Conservation (phyloP, 1,139 yeast species). For the Blastobotrys capitulatus region DNA sequence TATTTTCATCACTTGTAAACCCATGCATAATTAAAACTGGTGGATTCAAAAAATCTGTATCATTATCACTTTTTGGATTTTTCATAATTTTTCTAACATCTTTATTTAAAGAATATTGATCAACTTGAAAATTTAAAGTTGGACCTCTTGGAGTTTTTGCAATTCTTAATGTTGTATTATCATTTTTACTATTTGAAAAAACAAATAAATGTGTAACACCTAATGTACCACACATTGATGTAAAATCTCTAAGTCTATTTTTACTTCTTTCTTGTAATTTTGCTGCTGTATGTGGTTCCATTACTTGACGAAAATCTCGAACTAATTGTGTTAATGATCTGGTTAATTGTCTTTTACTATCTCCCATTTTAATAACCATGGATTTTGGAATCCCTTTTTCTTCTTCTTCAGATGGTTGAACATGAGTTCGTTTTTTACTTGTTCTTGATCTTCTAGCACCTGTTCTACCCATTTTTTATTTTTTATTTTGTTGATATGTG, state of each 20-base stretch:
- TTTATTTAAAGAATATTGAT: conserved; percentile 71
- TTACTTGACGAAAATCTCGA: conserved; percentile 76
- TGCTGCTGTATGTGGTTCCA: conserved; percentile 97
- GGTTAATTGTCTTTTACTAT: conserved; percentile 58
- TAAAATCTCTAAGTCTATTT: conserved; percentile 81
- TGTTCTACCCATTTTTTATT: conserved; percentile 15
- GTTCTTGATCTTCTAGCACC: conserved; percentile 20
- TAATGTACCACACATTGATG: conserved; percentile 96
- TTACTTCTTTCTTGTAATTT: conserved; percentile 79
- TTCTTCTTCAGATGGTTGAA: conserved; percentile 58
- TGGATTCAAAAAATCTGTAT: conserved; percentile 63
- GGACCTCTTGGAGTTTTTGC: conserved; percentile 95
- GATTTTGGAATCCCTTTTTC: conserved; percentile 76
- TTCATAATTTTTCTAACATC: conserved; percentile 69
- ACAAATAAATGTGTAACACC: conserved; percentile 87
- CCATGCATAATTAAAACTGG: conserved; percentile 92
- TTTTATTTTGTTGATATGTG: background rate
- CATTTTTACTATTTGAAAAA: conserved; percentile 75
- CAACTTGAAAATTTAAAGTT: conserved; percentile 74
- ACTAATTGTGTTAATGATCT: conserved; percentile 81
- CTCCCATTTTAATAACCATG: conserved; percentile 86
- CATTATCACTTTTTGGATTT: conserved; percentile 45
- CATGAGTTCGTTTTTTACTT: conserved; percentile 81
- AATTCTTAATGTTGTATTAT: conserved; percentile 75
- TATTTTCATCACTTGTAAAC: conserved; percentile 45